phyloP scores from a whole-genome alignment of 2,329 filamentous ascomycete species.

The Fusarium nisikadoi region DNA sequence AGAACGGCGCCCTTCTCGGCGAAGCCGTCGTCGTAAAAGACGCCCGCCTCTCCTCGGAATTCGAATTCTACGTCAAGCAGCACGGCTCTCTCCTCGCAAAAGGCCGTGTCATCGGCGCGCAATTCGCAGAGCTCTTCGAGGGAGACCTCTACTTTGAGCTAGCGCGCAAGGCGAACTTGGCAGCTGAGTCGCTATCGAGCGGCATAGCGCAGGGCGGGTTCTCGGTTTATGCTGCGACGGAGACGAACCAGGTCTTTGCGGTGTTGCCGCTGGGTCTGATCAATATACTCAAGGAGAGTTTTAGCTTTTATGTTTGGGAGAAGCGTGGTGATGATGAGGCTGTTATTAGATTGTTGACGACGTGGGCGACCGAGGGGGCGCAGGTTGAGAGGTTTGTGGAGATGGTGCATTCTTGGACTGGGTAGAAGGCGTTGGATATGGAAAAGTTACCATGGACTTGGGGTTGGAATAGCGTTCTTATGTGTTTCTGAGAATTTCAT shows the following conservation, averaged over 20 bases:
- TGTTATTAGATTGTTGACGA: slow-evolving; percentile 59
- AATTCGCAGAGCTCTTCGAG: slow-evolving; percentile 61
- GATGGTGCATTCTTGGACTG: slow-evolving; percentile 30
- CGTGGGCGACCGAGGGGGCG: slow-evolving; percentile 59
- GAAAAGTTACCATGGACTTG: not conserved
- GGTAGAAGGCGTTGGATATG: not conserved
- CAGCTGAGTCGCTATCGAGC: slow-evolving; percentile 56
- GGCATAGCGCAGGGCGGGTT: slow-evolving; percentile 57
- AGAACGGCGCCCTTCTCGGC: slow-evolving; percentile 61
- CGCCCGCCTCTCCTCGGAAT: slow-evolving; percentile 54
- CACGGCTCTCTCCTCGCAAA: slow-evolving; percentile 62
- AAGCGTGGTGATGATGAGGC: slow-evolving; percentile 51
- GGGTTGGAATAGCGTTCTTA: not conserved
- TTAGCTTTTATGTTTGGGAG: slow-evolving; percentile 62
- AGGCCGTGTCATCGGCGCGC: slow-evolving; percentile 59
- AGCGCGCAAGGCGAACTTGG: slow-evolving; percentile 56
- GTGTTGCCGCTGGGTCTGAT: slow-evolving; percentile 54
- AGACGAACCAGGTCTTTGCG: slow-evolving; percentile 64
- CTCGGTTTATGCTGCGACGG: slow-evolving; percentile 55
- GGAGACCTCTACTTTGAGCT: slow-evolving; percentile 58
- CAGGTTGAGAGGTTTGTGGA: slow-evolving; percentile 54
- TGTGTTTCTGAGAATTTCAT: not conserved
- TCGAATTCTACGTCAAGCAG: slow-evolving; percentile 63
- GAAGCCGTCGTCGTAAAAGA: slow-evolving; percentile 62
- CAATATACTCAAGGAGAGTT: slow-evolving; percentile 53